Conservation (phyloP, 2,329 filamentous ascomycete species). For the Aspergillus japonicus region DNA sequence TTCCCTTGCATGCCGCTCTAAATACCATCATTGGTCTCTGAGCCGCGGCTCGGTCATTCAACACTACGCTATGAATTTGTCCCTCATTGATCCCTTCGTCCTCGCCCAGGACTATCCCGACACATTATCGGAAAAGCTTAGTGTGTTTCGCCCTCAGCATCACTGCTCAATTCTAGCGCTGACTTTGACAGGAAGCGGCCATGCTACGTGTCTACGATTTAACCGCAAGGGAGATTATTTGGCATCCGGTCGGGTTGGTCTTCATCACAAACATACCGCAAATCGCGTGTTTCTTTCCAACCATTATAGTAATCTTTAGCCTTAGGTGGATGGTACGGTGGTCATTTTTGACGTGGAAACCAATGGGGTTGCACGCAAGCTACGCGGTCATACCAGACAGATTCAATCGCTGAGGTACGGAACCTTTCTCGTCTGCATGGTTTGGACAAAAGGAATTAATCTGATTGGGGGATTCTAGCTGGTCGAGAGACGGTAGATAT, state of each 20-base stretch:
- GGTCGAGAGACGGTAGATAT: slow-evolving; percentile 89
- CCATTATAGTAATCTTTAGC: slow-evolving; percentile 15
- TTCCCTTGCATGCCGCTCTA: not conserved
- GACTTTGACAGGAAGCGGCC: slow-evolving; percentile 54
- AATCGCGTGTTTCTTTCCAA: not conserved
- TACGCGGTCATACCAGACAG: slow-evolving; percentile 88
- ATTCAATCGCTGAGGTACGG: slow-evolving; percentile 76
- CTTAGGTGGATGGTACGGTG: slow-evolving; percentile 77
- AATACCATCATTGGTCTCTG: not conserved
- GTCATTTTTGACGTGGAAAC: slow-evolving; percentile 98
- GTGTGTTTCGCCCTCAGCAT: slow-evolving; percentile 44
- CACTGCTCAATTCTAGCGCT: slow-evolving; percentile 8
- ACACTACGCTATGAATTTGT: slow-evolving; percentile 61
- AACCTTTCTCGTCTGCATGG: not conserved
- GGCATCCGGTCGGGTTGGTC: slow-evolving; percentile 76
- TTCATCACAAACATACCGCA: not conserved
- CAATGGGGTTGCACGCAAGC: slow-evolving; percentile 90
- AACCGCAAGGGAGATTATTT: slow-evolving; percentile 93
- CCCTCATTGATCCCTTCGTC: slow-evolving; percentile 69
- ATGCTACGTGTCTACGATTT: slow-evolving; percentile 73
- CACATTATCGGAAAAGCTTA: slow-evolving; percentile 81
- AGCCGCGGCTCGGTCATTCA: slow-evolving; percentile 2
- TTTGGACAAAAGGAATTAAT: slow-evolving; percentile 1
- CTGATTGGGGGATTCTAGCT: slow-evolving; percentile 50
- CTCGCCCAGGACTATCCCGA: slow-evolving; percentile 84